Conservation (phyloP, 208 protist genomes). For the Novymonas esmeraldas region DNA sequence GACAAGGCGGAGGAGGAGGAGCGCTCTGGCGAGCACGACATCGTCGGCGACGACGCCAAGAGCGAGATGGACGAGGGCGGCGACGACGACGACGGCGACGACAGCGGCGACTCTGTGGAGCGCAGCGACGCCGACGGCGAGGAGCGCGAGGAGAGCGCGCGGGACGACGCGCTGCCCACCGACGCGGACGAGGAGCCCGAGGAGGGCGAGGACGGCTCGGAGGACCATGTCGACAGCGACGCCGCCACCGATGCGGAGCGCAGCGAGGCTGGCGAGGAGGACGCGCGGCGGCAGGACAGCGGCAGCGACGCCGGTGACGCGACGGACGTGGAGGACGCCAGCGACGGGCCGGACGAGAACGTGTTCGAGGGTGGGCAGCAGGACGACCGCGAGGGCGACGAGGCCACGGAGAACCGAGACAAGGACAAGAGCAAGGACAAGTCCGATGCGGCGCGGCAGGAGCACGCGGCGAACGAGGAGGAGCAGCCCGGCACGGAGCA, state of each 20-base stretch:
- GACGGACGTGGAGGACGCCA: slow-evolving; percentile 45
- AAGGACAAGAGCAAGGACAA: slow-evolving; percentile 65
- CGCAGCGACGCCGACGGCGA: slow-evolving; percentile 70
- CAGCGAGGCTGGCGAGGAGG: slow-evolving; percentile 43
- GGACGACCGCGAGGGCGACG: slow-evolving; percentile 81
- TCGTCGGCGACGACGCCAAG: slow-evolving; percentile 69
- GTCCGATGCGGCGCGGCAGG: slow-evolving; percentile 36
- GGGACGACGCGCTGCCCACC: slow-evolving; percentile 42
- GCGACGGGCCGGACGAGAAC: slow-evolving; percentile 73
- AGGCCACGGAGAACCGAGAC: slow-evolving; percentile 67
- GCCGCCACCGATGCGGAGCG: slow-evolving; percentile 32
- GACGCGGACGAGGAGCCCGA: slow-evolving; percentile 38
- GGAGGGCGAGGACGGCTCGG: slow-evolving; percentile 37
- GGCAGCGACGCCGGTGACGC: slow-evolving; percentile 37
- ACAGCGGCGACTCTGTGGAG: slow-evolving; percentile 37
- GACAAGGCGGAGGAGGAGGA: no score
- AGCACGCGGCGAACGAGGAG: slow-evolving; percentile 68
- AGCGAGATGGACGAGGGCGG: slow-evolving; percentile 45
- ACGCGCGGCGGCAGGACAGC: slow-evolving; percentile 33
- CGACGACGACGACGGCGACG: slow-evolving; percentile 38
- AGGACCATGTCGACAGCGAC: slow-evolving; percentile 56
- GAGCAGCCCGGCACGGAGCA: slow-evolving; percentile 78
- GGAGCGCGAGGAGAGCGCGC: slow-evolving; percentile 52
- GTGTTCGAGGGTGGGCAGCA: slow-evolving; percentile 82
- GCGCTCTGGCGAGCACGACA: slow-evolving; percentile 68